Evolutionary conservation across 2,329 filamentous ascomycete species (phyloP), one percentile per base, ranked within the genome.

Genomic region (Drechslerella dactyloides): DNA sequence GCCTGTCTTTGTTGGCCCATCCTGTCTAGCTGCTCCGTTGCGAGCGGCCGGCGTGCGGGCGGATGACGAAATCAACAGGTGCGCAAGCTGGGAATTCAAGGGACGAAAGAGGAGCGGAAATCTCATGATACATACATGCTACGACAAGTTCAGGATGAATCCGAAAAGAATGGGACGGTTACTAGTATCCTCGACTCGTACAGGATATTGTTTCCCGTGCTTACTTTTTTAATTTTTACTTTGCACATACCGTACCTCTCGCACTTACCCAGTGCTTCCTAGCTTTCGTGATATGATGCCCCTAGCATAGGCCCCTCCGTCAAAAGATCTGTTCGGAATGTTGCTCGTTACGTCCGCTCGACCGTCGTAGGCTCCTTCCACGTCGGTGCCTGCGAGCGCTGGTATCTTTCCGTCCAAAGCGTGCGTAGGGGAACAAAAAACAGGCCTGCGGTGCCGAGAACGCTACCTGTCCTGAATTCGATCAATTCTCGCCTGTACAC

Each of bases 61-160:
- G 53, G 51, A 63, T 69, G 65, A 69, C 65, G 64, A 69, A 69
- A 69, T 69, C n/a, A n/a, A n/a, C n/a, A 63, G 65, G 65, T 61
- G 57, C 30, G 24, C 44, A 58, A 48, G 48, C 13, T 15, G 15
- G 15, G 27, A 33, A 33, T 3, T 33, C 27, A 33, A 33, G 27
- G 27, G 27, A 42, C 13, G 15, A 17, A 37, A 13, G 13, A 42
- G n/a, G 37, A 17, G 37, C 60, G 56, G 51, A 53, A n/a, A 69
- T 56, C 56, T 69, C 52, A 54, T 52, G 57, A 62, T 56, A 60
- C n/a, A n/a, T n/a, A n/a, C n/a, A n/a, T n/a, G n/a, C n/a, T n/a
- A n/a, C n/a, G n/a, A n/a, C n/a, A n/a, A n/a, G n/a, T n/a, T n/a
- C n/a, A 60, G 51, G 63, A 50, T 42, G 35, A 48, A 60, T 17